A percentile compares a stretch with the other conserved stretches of the same genome.
Conservation (phyloP, 805 yeast genomes). For the Starmerella sirachaensis region DNA sequence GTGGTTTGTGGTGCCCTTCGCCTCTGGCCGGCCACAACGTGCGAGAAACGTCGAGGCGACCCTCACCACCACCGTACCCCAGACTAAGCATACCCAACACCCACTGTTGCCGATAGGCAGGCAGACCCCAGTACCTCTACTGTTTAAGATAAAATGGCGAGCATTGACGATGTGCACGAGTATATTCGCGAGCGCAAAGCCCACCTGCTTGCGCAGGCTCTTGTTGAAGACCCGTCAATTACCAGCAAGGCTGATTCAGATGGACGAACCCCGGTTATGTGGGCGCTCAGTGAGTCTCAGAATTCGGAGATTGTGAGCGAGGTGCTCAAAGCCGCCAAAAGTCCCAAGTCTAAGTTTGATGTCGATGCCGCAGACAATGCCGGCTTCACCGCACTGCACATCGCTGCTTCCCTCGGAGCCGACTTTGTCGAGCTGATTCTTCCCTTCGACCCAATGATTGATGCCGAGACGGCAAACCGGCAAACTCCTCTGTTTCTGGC, state of each 20-base stretch:
- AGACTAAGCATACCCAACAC: no score
- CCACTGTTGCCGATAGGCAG: no score
- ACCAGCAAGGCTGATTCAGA: conserved; percentile 43
- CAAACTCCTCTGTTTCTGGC: conserved; percentile 69
- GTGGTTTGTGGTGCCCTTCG: no score
- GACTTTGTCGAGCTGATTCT: conserved; percentile 40
- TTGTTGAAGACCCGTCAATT: conserved; percentile 7
- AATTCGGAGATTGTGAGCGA: conserved; percentile 41
- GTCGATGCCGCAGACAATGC: conserved; percentile 63
- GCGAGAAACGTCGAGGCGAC: no score
- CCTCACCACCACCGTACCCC: no score
- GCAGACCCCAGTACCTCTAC: no score
- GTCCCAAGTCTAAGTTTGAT: conserved; percentile 33
- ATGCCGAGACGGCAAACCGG: conserved; percentile 48
- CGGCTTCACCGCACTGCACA: conserved; percentile 84
- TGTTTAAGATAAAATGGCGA: no score
- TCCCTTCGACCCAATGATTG: conserved; percentile 38
- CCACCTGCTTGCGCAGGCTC: conserved; percentile 2
- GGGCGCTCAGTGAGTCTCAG: conserved; percentile 63
- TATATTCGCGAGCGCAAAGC: conserved; percentile 9
- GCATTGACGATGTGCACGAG: conserved; percentile 10
- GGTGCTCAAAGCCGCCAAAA: conserved; percentile 31
- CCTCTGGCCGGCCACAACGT: no score
- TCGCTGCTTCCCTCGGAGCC: conserved; percentile 67
- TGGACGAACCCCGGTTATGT: conserved; percentile 69